These are phyloP conservation scores for Pleoardoris graminearum DNA, from an alignment of 2,329 filamentous ascomycete species.

Conservation along the genomic window DNA sequence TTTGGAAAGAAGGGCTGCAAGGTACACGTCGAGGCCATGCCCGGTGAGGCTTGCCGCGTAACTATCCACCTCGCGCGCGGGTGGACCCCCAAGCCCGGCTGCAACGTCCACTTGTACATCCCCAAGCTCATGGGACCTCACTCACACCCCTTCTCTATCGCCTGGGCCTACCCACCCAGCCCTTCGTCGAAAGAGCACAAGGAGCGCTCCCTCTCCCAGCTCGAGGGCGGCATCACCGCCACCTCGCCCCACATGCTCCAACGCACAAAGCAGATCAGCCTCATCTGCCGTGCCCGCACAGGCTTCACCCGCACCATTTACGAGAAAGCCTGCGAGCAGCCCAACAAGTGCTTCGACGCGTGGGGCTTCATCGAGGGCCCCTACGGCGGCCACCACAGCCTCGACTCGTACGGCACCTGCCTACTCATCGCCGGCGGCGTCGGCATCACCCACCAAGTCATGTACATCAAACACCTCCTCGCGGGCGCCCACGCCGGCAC, in stretches of 20 bases:
- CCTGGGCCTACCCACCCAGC: conserved; percentile 48
- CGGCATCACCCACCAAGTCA: conserved; percentile 78
- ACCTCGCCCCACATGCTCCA: conserved; percentile 22
- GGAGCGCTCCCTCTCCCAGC: conserved; percentile 39
- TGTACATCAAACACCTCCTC: conserved; percentile 73
- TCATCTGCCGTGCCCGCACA: conserved; percentile 72
- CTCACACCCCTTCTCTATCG: conserved; percentile 56
- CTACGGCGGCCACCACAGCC: conserved; percentile 70
- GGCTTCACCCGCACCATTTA: conserved; percentile 74
- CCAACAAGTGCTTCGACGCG: conserved; percentile 64
- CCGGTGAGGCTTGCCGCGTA: conserved; percentile 62
- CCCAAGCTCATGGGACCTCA: conserved; percentile 50
- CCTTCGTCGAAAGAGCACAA: conserved; percentile 40
- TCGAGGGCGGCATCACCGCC: conserved; percentile 34
- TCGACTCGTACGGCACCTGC: conserved; percentile 76
- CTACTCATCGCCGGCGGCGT: conserved; percentile 81
- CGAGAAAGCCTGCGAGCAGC: conserved; percentile 65
- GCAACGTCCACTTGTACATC: conserved; percentile 64
- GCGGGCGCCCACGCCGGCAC: conserved; percentile 69
- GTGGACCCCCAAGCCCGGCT: conserved; percentile 58
- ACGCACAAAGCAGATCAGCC: conserved; percentile 60
- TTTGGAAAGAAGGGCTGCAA: conserved; percentile 55
- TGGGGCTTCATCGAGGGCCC: conserved; percentile 74
- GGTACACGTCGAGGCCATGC: conserved; percentile 61
- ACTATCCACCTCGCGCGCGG: conserved; percentile 62